Evolutionary conservation across 2,329 filamentous ascomycete genomes (phyloP), one percentile per base, ranked within the genome.

Genomic region (Akanthomyces dipterigenus): DNA sequence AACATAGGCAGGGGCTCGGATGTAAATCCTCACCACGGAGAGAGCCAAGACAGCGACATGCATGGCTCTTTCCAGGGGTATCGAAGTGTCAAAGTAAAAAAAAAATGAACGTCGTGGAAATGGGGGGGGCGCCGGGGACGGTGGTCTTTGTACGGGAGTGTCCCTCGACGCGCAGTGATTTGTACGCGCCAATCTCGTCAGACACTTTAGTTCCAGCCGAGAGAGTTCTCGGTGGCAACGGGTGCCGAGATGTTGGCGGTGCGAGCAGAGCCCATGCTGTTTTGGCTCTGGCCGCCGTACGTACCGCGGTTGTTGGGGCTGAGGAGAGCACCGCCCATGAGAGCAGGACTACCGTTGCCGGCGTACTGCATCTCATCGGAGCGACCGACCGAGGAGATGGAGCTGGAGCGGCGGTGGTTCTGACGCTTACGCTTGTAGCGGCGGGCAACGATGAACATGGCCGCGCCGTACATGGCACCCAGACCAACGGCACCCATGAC

Each of bases 371-470:
- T 84, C 63, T 83, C 80, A 2, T 81, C 80, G 1, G 77, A 75
- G 43, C 63, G 66, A 42, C 73, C 68, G 67, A 70, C 77, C 65
- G 79, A 81, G 54, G 81, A 82, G 64, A 93, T 77, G 50, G 91
- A 96, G 80, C 86, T 91, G 57, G 88, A 81, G 63, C 91, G 89
- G 70, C 87, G 84, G 77, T 96, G 90, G 55, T 85, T 79, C 72
- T 89, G 84, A 76, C 86, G 88, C 82, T 89, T 91, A 78, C 89
- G 88, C 81, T 93, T 91, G 82, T 96, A 96, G 63, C 93, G 85
- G 64, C 92, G 88, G 55, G 93, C 93, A 66, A 96, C 86, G 70
- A 95, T 87, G 78, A 96, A 93, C 93, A 97, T 96, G 73, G 91
- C 92, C 14, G 89, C 90, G 70, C 92, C 93, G 67, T 96, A 96